Evolutionary conservation across 179 eudicot species (phyloP), one percentile per base, ranked within the genome.

Genomic region (Gypsophila paniculata): DNA sequence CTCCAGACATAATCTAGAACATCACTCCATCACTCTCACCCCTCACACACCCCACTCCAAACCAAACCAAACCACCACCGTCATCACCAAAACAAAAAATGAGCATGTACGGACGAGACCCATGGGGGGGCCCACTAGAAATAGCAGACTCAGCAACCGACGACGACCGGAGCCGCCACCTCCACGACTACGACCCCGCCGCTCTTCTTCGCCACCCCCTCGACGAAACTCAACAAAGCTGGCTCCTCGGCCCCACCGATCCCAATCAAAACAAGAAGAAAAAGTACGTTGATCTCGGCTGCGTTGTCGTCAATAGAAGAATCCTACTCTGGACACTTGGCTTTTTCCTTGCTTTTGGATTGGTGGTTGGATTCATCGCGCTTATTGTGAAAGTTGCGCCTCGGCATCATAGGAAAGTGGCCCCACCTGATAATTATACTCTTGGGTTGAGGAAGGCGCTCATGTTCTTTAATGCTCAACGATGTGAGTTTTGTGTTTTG

Each of bases 381-480:
- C 73, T 92, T 60, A 83, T 92, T 23, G 89, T 92, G 18, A 85
- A 87, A 74, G 75, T 86, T 39, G 90, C 84, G 5, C 94, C 94
- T 2, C 82, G 83, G 1, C 91, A 85, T 67, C 91, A 79, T 49
- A 87, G 69, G n/a, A 71, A 25, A 2, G 73, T 80, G 0, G 88
- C 94, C n/a, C 90, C 90, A 8, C 90, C 90, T 3, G 97, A 91
- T 77, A 91, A 94, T 72, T 94, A 94, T 54, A 94, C 99, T 6
- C 29, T 83, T 21, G 99, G 88, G 6, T 81, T 94, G 6, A 72
- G 78, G 32, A 91, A 89, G 71, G 97, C 94, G 0, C 90, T 94
- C 61, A 89, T 88, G 94, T 94, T 94, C 88, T 94, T 94, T 84
- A 94, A 94, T 85, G 97, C 88, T 12, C 99, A 94, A 77, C 80